Evolutionary conservation across 2,329 filamentous ascomycete genomes (phyloP).

Genomic region (Aspergillus niger): DNA sequence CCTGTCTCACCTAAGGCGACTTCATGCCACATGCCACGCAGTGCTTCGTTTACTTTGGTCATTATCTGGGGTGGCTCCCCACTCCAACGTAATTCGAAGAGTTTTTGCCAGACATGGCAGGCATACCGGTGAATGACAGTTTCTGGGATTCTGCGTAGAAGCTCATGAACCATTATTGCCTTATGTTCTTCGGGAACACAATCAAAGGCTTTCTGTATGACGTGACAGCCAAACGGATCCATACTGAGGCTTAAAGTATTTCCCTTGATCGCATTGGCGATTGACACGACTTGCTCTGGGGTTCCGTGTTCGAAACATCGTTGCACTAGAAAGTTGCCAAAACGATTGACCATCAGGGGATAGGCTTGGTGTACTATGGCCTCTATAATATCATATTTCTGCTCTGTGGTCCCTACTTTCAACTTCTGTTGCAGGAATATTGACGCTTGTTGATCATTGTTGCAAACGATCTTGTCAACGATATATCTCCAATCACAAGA

Average conservation of each 20-base stretch:
- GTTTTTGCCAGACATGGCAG: conserved; percentile 99
- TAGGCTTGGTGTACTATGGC: conserved; percentile 95
- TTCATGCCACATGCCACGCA: conserved; percentile 97
- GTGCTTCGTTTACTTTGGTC: conserved; percentile 94
- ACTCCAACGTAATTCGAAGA: conserved; percentile 96
- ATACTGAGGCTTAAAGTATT: conserved; percentile 94
- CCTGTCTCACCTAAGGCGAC: conserved; percentile 96
- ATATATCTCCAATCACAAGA: conserved; percentile 99
- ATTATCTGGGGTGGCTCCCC: conserved; percentile 96
- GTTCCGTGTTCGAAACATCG: conserved; percentile 98
- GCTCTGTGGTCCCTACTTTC: conserved; percentile 90
- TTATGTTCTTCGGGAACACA: conserved; percentile 98
- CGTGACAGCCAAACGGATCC: conserved; percentile 98
- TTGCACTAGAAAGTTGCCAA: conserved; percentile 97
- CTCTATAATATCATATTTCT: conserved; percentile 97
- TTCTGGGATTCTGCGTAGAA: conserved; percentile 91
- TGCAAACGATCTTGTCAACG: conserved; percentile 98
- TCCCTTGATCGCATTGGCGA: conserved; percentile 89
- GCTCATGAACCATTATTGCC: conserved; percentile 96
- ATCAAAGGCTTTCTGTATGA: conserved; percentile 98
- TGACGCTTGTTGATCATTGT: conserved; percentile 97
- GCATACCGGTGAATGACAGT: conserved; percentile 98
- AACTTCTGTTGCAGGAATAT: conserved; percentile 99
- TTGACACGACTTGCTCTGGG: conserved; percentile 88
- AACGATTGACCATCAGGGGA: conserved; percentile 95